Conservation (phyloP, 2,329 filamentous ascomycete species). For the Penicillium sp. region DNA sequence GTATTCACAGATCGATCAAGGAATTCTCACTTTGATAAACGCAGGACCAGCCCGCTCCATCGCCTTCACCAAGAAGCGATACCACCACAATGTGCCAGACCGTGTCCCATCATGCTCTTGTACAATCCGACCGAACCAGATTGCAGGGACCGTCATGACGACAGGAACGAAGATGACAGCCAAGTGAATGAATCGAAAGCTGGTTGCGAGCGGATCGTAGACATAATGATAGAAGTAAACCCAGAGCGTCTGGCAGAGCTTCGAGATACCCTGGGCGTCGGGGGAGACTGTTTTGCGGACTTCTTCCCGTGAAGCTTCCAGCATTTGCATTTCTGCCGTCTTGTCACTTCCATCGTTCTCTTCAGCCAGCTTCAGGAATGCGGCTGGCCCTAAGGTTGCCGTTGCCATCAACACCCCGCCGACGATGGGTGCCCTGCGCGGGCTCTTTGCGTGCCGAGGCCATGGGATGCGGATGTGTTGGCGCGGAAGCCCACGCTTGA, state of each 20-base stretch:
- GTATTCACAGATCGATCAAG: not conserved
- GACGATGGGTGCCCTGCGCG: constrained; percentile 27
- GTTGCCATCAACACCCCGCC: constrained; percentile 43
- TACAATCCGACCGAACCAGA: constrained; percentile 74
- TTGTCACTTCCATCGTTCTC: constrained; percentile 53
- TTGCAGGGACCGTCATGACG: constrained; percentile 72
- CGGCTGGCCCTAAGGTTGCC: constrained; percentile 57
- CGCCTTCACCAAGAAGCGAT: constrained; percentile 76
- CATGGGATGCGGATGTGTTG: constrained; percentile 31
- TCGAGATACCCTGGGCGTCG: constrained; percentile 61
- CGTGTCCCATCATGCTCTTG: constrained; percentile 71
- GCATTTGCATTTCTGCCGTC: constrained; percentile 84
- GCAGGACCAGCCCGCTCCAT: constrained; percentile 95
- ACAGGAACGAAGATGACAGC: constrained; percentile 90
- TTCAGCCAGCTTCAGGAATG: constrained; percentile 61
- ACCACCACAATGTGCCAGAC: constrained; percentile 90
- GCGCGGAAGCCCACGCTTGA: constrained; percentile 43
- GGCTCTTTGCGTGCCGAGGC: constrained; percentile 27
- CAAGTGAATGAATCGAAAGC: constrained; percentile 83
- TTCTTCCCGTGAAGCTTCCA: constrained; percentile 77
- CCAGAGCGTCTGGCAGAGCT: constrained; percentile 61
- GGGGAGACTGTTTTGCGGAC: constrained; percentile 69
- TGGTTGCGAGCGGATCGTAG: constrained; percentile 80
- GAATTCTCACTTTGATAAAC: constrained; percentile 81
- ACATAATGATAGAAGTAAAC: constrained; percentile 65